phyloP scores from a whole-genome alignment of 129 eudicot species.

The Ambrosia trifida region DNA sequence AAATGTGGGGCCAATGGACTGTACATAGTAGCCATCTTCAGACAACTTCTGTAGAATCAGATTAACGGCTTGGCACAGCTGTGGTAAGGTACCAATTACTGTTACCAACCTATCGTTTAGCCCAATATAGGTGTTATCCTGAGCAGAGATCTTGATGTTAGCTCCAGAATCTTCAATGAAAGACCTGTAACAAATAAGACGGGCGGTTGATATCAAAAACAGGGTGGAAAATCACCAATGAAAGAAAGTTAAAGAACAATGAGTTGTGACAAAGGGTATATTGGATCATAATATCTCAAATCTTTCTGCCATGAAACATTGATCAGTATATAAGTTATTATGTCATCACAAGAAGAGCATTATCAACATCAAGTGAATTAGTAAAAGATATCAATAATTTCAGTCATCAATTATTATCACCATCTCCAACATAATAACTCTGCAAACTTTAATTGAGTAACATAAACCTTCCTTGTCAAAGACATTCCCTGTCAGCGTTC shows the following conservation, averaged over 20 bases:
- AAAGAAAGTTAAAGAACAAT: neutral
- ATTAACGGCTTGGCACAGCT: constrained; percentile 73
- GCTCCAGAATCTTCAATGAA: constrained; percentile 90
- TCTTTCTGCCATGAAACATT: neutral
- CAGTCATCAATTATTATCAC: constrained; percentile 3
- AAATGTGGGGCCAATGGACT: constrained; percentile 65
- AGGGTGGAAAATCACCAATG: constrained; percentile 6
- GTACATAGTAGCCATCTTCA: constrained; percentile 65
- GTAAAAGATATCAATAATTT: neutral
- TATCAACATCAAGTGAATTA: no score
- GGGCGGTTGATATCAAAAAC: neutral
- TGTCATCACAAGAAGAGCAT: constrained; percentile 1
- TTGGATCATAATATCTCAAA: neutral
- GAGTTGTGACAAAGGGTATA: constrained; percentile 7
- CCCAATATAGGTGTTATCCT: constrained; percentile 67
- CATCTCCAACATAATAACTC: neutral
- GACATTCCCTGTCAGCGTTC: constrained; percentile 4
- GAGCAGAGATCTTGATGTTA: constrained; percentile 86
- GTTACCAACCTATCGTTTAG: constrained; percentile 80
- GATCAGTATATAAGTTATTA: neutral
- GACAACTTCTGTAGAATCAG: constrained; percentile 66
- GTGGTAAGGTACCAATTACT: constrained; percentile 62
- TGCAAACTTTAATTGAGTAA: neutral
- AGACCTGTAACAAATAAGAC: constrained; percentile 47
- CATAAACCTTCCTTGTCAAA: constrained; percentile 8